Evolutionary conservation across 2,329 filamentous ascomycete genomes (phyloP).

Genomic region (Corynespora cassiicola): DNA sequence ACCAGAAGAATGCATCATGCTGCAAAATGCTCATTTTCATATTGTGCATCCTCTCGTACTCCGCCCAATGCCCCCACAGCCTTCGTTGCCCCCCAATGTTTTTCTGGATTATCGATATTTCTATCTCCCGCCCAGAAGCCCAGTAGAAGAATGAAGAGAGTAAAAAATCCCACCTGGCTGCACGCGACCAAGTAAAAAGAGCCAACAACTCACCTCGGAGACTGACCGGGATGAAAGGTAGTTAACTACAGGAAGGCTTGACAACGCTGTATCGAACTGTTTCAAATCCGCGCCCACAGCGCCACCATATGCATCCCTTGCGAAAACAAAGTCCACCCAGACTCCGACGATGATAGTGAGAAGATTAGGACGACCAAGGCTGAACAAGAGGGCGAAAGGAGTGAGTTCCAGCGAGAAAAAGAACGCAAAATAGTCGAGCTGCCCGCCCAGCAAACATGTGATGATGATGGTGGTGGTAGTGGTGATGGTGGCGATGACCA

Average conservation of each 20-base stretch:
- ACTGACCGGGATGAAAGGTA: too few relatives aligned
- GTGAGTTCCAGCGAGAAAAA: too few relatives aligned
- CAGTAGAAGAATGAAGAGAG: neutral
- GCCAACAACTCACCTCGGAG: neutral
- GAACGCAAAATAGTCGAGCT: too few relatives aligned
- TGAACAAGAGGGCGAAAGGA: too few relatives aligned
- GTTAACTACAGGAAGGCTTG: slow-evolving; percentile 1
- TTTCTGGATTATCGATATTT: too few relatives aligned
- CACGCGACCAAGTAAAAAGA: neutral
- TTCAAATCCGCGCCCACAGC: slow-evolving; percentile 11
- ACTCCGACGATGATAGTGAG: neutral
- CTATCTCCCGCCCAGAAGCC: neutral
- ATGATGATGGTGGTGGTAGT: too few relatives aligned
- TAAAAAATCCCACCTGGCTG: neutral
- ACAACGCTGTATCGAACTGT: neutral
- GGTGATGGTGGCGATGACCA: too few relatives aligned
- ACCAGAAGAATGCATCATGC: too few relatives aligned
- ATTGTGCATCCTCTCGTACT: slow-evolving; percentile 9
- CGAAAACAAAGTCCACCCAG: slow-evolving; percentile 3
- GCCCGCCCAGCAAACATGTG: too few relatives aligned
- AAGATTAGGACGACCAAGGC: neutral
- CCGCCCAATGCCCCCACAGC: slow-evolving; percentile 11
- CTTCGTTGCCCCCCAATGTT: too few relatives aligned
- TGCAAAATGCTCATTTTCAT: too few relatives aligned
- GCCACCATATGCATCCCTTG: slow-evolving; percentile 16